A percentile compares a stretch with the other conserved stretches of the same genome.
These are phyloP conservation scores for Verruconis gallopava DNA, from an alignment of 2,329 filamentous ascomycete species.

Conservation along the genomic window DNA sequence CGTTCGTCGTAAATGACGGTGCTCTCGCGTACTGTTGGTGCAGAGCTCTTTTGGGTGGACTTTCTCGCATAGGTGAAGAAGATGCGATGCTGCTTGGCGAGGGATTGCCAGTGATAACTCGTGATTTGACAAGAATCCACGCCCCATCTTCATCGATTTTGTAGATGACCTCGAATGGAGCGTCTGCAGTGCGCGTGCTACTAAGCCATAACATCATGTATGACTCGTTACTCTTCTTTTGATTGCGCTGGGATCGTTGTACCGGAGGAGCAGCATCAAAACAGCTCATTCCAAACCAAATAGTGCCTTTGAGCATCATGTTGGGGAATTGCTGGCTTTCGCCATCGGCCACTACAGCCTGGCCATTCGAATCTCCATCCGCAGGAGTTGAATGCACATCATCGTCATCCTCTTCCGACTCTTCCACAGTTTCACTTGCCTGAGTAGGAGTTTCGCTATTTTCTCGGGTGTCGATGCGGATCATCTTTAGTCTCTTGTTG, in stretches of 20 bases:
- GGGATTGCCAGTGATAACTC: not conserved
- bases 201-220: not conserved
- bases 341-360: no score
- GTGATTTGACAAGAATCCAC: not conserved
- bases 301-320: slow-evolving; percentile 54
- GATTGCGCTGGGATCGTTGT: slow-evolving; percentile 62
- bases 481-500: no score
- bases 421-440: no score
- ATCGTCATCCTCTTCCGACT: no score
- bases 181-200: not conserved
- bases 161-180: not conserved
- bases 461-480: no score
- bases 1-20: not conserved
- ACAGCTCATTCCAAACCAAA: slow-evolving; percentile 67
- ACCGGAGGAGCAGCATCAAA: slow-evolving; percentile 66
- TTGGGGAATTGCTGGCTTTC: no score
- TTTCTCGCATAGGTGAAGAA: not conserved
- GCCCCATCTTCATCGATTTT: not conserved
- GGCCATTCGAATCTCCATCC: no score
- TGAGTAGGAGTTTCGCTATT: no score
- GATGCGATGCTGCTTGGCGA: not conserved
- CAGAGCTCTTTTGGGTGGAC: not conserved
- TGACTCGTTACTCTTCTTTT: slow-evolving; percentile 44
- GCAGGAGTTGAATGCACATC: no score
- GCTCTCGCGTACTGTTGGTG: not conserved